Percentiles rank a stretch among this genome's conserved stretches.
These are phyloP conservation scores for Mimosa bimucronata DNA, from an alignment of 306 rosid genomes.

Conservation along the genomic window DNA sequence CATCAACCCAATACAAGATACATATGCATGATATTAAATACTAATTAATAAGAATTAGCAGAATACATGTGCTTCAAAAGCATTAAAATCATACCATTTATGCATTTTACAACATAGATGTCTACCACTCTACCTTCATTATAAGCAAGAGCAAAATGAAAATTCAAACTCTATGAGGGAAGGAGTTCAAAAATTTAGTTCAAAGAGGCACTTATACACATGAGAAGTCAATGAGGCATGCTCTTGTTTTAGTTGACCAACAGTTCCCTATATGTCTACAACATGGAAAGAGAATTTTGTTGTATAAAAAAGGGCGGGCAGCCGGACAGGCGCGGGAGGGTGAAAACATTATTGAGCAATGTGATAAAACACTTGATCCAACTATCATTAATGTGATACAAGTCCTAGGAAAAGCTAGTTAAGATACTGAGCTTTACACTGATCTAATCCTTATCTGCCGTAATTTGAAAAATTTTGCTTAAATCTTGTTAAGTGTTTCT, in stretches of 20 bases:
- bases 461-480: neutral
- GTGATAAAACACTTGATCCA: neutral
- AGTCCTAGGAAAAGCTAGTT: neutral
- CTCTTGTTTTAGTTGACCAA: neutral
- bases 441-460: neutral
- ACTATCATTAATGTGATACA: neutral
- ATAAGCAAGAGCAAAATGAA: neutral
- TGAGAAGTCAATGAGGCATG: neutral
- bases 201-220: neutral
- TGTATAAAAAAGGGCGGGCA: too few species aligned
- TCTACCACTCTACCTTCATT: neutral
- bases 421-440: neutral
- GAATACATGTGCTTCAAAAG: neutral
- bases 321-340: too few species aligned
- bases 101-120: conserved; percentile 4
- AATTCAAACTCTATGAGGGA: neutral
- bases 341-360: too few species aligned
- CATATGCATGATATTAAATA: neutral
- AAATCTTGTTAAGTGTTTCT: neutral
- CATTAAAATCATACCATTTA: neutral
- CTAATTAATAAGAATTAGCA: neutral
- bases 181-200: neutral
- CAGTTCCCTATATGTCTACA: neutral
- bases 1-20: conserved; percentile 28
- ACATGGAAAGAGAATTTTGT: neutral